Evolutionary conservation across 129 eudicot genomes (phyloP).

Genomic region (Artemisia tridentata): DNA sequence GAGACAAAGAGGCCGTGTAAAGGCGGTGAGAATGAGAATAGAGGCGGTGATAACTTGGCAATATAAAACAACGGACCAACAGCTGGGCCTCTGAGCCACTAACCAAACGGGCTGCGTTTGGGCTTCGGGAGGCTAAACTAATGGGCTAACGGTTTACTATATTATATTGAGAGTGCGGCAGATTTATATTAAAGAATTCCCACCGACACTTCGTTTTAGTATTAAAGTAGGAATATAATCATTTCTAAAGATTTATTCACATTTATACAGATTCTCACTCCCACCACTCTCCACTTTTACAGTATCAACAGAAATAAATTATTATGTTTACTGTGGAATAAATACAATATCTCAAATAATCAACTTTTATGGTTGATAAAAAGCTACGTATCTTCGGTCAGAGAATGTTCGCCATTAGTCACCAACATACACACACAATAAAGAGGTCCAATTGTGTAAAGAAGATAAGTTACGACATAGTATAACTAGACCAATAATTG

Average conservation of each 20-base stretch:
- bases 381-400: conserved; percentile 20
- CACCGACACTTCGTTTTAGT: no score
- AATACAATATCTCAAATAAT: neutral
- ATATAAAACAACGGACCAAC: no score
- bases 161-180: no score
- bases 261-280: neutral
- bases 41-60: no score
- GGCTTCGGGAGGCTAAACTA: no score
- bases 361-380: conserved; percentile 13
- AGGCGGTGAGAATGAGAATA: no score
- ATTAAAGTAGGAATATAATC: no score
- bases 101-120: no score
- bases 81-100: no score
- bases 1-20: no score
- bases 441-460: neutral
- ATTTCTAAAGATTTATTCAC: conserved; percentile 18
- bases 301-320: neutral
- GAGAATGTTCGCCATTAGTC: conserved; percentile 3
- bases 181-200: no score
- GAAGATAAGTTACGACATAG: neutral
- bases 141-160: no score
- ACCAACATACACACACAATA: neutral
- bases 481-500: neutral
- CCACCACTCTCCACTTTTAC: conserved; percentile 10
- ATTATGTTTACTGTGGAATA: conserved; percentile 2